Conservation (phyloP, 2,329 filamentous ascomycete species). For the Fusarium sp. region DNA sequence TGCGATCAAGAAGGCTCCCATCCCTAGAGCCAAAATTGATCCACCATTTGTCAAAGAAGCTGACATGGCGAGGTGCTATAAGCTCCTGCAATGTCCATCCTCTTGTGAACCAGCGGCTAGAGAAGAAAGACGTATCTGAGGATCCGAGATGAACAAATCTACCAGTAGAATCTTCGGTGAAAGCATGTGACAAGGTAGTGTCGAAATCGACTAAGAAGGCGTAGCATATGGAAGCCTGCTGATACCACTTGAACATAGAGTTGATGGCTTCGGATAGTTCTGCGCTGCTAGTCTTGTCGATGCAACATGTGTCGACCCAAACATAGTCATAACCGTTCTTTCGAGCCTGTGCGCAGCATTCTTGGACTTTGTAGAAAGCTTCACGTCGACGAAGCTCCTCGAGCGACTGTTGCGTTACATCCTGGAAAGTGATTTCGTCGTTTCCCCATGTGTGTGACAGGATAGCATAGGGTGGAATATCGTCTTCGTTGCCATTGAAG, state of each 20-base stretch:
- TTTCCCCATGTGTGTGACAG: slow-evolving; percentile 53
- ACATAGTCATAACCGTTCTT: slow-evolving; percentile 27
- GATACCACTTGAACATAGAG: slow-evolving; percentile 48
- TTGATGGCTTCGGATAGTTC: slow-evolving; percentile 47
- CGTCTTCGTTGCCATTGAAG: slow-evolving; percentile 34
- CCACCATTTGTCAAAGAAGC: slow-evolving; percentile 48
- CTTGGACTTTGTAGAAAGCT: slow-evolving; percentile 39
- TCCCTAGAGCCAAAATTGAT: slow-evolving; percentile 43
- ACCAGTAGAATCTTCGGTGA: background rate
- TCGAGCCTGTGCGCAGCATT: slow-evolving; percentile 30
- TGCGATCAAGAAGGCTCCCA: slow-evolving; percentile 22
- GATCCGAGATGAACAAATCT: background rate
- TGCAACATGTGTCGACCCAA: slow-evolving; percentile 49
- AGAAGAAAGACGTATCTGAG: slow-evolving; percentile 24
- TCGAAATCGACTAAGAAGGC: slow-evolving; percentile 42
- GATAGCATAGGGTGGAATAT: slow-evolving; percentile 49
- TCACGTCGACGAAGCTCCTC: background rate
- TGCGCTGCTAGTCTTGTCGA: slow-evolving; percentile 46
- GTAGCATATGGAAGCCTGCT: slow-evolving; percentile 42
- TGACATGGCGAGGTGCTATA: slow-evolving; percentile 45
- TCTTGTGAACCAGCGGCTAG: slow-evolving; percentile 41
- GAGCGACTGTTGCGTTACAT: slow-evolving; percentile 23
- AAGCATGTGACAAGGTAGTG: background rate
- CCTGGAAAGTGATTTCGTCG: slow-evolving; percentile 49
- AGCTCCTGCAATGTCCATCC: slow-evolving; percentile 49